Evolutionary conservation across 2,329 filamentous ascomycete genomes (phyloP).

Genomic region (Pyricularia pennisetigena): DNA sequence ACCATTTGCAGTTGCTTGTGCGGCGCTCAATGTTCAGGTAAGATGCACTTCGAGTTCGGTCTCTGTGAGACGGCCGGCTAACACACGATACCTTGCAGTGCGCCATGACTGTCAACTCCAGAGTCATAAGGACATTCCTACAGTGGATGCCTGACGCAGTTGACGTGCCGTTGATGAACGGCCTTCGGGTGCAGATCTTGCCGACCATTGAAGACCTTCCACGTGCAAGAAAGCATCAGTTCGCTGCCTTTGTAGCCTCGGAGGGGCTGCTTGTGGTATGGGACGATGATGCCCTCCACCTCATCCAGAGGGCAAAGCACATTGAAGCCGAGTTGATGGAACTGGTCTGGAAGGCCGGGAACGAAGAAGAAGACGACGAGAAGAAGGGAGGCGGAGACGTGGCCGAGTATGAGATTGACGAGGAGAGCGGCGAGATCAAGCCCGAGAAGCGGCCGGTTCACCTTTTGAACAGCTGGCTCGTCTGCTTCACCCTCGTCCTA

Average conservation of each 20-base stretch:
- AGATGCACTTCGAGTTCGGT: constrained; percentile 11
- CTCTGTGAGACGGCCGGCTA: background rate
- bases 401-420: constrained; percentile 51
- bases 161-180: constrained; percentile 67
- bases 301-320: constrained; percentile 57
- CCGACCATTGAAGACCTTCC: constrained; percentile 62
- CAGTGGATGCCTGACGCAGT: constrained; percentile 63
- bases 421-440: constrained; percentile 59
- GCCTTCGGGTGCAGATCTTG: constrained; percentile 66
- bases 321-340: constrained; percentile 73
- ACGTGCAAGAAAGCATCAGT: constrained; percentile 67
- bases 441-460: constrained; percentile 58
- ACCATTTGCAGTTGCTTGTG: constrained; percentile 52
- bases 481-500: constrained; percentile 55
- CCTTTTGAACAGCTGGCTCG: constrained; percentile 59
- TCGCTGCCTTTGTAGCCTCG: constrained; percentile 66
- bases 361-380: constrained; percentile 40
- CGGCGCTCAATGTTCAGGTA: constrained; percentile 63
- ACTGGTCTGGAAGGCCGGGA: constrained; percentile 59
- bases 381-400: constrained; percentile 38
- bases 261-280: constrained; percentile 67
- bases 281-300: constrained; percentile 68
- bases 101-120: constrained; percentile 72
- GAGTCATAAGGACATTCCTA: constrained; percentile 70
- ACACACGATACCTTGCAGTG: constrained; percentile 33